Conservation (phyloP, 2,329 filamentous ascomycete genomes). For the Metarhizium sp. region DNA sequence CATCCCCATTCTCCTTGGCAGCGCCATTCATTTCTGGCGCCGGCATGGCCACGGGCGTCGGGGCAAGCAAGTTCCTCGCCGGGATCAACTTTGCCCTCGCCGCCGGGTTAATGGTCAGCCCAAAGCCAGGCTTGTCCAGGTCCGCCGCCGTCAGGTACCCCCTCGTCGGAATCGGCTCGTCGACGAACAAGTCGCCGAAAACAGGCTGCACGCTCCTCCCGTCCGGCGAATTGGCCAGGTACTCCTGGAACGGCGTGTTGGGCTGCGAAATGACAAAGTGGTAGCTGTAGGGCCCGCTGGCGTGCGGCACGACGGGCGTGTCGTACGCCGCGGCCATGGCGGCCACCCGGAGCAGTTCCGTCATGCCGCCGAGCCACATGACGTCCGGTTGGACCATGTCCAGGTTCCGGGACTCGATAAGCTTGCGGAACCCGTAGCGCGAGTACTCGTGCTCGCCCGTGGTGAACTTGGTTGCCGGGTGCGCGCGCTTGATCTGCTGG, state of each 20-base stretch:
- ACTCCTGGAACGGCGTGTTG: slow-evolving; percentile 93
- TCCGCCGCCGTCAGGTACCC: slow-evolving; percentile 72
- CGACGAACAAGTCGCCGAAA: slow-evolving; percentile 82
- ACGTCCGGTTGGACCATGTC: slow-evolving; percentile 95
- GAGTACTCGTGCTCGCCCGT: slow-evolving; percentile 96
- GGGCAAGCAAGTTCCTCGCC: slow-evolving; percentile 62
- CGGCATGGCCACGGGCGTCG: slow-evolving; percentile 43
- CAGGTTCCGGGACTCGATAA: slow-evolving; percentile 82
- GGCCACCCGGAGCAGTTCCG: slow-evolving; percentile 80
- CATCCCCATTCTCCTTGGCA: background rate
- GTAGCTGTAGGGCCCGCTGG: slow-evolving; percentile 88
- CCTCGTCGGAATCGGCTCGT: slow-evolving; percentile 80
- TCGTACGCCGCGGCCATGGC: slow-evolving; percentile 89
- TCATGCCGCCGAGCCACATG: slow-evolving; percentile 94
- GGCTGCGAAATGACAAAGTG: slow-evolving; percentile 92
- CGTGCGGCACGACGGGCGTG: slow-evolving; percentile 90
- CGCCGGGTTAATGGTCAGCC: slow-evolving; percentile 74
- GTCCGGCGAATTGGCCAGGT: slow-evolving; percentile 86
- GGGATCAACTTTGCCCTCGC: slow-evolving; percentile 64
- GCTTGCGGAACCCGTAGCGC: slow-evolving; percentile 86
- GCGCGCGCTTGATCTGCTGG: slow-evolving; percentile 79
- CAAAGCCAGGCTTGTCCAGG: slow-evolving; percentile 85
- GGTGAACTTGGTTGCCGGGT: slow-evolving; percentile 86
- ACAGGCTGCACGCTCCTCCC: slow-evolving; percentile 84
- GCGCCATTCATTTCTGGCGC: slow-evolving; percentile 6